Evolutionary conservation across 2,329 filamentous ascomycete species (phyloP), one percentile per base, ranked within the genome.

Genomic region (Sclerotiophoma versabilis): DNA sequence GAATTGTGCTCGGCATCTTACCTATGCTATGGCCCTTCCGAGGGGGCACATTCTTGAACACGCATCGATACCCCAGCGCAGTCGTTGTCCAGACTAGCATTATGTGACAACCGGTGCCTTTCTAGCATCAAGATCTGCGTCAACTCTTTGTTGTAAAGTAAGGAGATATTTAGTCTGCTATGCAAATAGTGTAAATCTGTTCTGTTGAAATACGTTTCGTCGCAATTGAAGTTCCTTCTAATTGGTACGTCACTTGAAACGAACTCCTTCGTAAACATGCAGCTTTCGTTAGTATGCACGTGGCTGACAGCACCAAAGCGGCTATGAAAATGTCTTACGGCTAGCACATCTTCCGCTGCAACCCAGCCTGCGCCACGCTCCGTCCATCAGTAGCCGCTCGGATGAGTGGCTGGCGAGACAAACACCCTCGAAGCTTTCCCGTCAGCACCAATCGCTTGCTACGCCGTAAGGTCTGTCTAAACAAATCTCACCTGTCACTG

Each of bases 361-460:
- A n/a, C 23, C 23, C 41, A 45, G 47, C 37, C 23, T 56, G 42
- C 53, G 53, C 53, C 48, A 47, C 53, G 32, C 44, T 33, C 46
- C 43, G 43, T 34, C 42, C 33, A 29, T 50, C 53, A 56, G 41
- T 47, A 66, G 53, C 55, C 49, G 49, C 58, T 56, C 42, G 33
- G 19, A 30, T 49, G 44, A 48, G 39, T 59, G 58, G 60, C 53
- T 55, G 50, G 56, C 45, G 44, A 33, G 20, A 15, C 15, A 54
- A 54, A 34, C 38, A 37, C 9, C 9, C 12, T 15, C n/a, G 36
- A 34, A 48, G 17, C 27, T 29, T 32, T 34, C n/a, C 6, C 2
- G 1, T 36, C 6, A 33, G 26, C 27, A 9, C 60, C 62, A 65
- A 62, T 62, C 47, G 45, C 54, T 60, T 58, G 49, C 43, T 39